Percentiles rank a stretch among this genome's conserved stretches.
Evolutionary conservation across 2,329 filamentous ascomycete species (phyloP).

Genomic region (Colletotrichum sp.): DNA sequence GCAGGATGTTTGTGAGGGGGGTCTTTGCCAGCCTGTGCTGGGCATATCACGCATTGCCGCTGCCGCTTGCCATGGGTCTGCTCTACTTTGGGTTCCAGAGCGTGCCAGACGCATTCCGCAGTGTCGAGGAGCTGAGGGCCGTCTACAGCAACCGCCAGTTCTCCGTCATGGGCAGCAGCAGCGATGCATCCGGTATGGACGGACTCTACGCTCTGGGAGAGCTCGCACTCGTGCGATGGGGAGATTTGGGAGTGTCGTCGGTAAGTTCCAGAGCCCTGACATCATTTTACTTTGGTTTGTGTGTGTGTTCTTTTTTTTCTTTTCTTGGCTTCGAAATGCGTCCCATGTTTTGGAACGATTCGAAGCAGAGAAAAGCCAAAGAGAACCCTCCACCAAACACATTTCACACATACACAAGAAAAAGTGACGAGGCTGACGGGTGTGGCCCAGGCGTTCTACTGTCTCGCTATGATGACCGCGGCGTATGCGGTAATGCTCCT

Average conservation of each 20-base stretch:
- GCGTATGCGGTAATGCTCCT: conserved; percentile 19
- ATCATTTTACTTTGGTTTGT: not conserved
- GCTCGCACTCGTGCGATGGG: conserved; percentile 16
- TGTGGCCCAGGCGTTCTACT: conserved; percentile 16
- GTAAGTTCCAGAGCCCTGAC: conserved; percentile 5
- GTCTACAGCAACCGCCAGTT: not conserved
- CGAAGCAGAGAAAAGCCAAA: not conserved
- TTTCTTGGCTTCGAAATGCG: not conserved
- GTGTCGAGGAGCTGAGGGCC: conserved; percentile 8
- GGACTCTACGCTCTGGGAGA: conserved; percentile 15
- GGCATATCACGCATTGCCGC: conserved; percentile 13
- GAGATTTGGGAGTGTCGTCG: conserved; percentile 12
- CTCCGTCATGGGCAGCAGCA: not conserved
- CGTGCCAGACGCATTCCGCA: conserved; percentile 3
- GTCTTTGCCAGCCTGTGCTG: conserved; percentile 10
- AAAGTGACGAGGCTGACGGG: not conserved
- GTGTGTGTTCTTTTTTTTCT: not conserved
- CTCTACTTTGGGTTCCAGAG: conserved; percentile 17
- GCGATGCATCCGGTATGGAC: conserved; percentile 2
- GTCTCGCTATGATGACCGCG: conserved; percentile 20
- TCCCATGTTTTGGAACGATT: not conserved
- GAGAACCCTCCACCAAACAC: not conserved
- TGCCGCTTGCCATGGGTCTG: conserved; percentile 12
- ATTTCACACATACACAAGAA: no score
- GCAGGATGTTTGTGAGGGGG: not conserved